Conservation (phyloP, 306 rosid genomes). For the Canavalia gladiata region DNA sequence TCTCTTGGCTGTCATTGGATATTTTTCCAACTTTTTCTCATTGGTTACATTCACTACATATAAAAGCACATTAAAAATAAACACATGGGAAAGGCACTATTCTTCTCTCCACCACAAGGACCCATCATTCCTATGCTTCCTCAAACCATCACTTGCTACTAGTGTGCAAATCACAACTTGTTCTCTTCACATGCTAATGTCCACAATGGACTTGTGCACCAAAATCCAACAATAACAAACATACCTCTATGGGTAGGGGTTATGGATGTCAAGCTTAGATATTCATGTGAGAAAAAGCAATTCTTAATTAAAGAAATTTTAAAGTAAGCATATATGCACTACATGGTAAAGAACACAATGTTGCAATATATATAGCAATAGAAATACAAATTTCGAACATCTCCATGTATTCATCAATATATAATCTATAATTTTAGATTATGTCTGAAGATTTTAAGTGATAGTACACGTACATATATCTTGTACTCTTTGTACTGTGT, state of each 20-base stretch:
- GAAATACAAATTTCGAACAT: not conserved
- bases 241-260: constrained; percentile 23
- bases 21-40: constrained; percentile 43
- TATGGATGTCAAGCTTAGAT: not conserved
- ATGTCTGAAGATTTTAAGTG: constrained; percentile 4
- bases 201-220: constrained; percentile 35
- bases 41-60: constrained; percentile 48
- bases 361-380: constrained; percentile 2
- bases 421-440: not conserved
- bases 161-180: constrained; percentile 40
- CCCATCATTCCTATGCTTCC: constrained; percentile 53
- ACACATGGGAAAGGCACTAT: constrained; percentile 62
- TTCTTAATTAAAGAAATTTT: not conserved
- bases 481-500: constrained; percentile 36
- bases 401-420: not conserved
- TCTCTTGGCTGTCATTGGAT: not conserved
- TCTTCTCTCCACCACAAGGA: constrained; percentile 53
- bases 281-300: constrained; percentile 25
- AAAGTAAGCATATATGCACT: not conserved
- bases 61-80: constrained; percentile 41
- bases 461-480: constrained; percentile 1
- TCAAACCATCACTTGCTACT: constrained; percentile 42
- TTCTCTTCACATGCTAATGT: constrained; percentile 72
- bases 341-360: not conserved
- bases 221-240: constrained; percentile 21